These are phyloP conservation scores for Wickerhamomyces sp. DNA, from an alignment of 1,139 yeast species.

Conservation along the genomic window DNA sequence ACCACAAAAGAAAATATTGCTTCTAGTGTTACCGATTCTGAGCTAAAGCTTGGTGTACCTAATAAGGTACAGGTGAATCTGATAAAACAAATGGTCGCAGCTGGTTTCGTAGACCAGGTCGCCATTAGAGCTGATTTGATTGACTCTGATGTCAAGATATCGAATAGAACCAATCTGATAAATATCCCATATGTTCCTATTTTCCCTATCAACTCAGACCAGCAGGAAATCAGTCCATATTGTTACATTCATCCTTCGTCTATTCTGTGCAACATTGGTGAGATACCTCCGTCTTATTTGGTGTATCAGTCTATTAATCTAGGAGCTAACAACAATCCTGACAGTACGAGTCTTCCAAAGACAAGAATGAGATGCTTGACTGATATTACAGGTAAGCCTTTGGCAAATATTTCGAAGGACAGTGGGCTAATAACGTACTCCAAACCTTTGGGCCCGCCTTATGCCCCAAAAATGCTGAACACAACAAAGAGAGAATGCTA, in stretches of 20 bases:
- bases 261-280: slow-evolving; percentile 50
- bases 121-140: slow-evolving; percentile 79
- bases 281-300: slow-evolving; percentile 69
- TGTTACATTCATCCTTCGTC: slow-evolving; percentile 80
- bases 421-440: slow-evolving; percentile 78
- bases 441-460: slow-evolving; percentile 88
- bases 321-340: slow-evolving; percentile 36
- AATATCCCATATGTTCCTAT: slow-evolving; percentile 74
- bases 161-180: slow-evolving; percentile 55
- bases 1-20: slow-evolving; percentile 59
- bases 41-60: slow-evolving; percentile 66
- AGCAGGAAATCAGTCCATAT: slow-evolving; percentile 44
- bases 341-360: slow-evolving; percentile 34
- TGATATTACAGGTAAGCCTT: slow-evolving; percentile 68
- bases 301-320: slow-evolving; percentile 63
- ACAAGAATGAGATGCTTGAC: slow-evolving; percentile 74
- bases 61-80: slow-evolving; percentile 64
- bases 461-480: slow-evolving; percentile 67
- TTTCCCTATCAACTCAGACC: slow-evolving; percentile 43
- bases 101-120: slow-evolving; percentile 90
- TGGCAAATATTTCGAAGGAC: slow-evolving; percentile 70
- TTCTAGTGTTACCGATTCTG: slow-evolving; percentile 40
- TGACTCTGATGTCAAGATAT: slow-evolving; percentile 56
- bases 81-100: slow-evolving; percentile 84
- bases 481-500: slow-evolving; percentile 76